Evolutionary conservation across 2,329 filamentous ascomycete genomes (phyloP).

Genomic region (Amesomyces nigricolor): DNA sequence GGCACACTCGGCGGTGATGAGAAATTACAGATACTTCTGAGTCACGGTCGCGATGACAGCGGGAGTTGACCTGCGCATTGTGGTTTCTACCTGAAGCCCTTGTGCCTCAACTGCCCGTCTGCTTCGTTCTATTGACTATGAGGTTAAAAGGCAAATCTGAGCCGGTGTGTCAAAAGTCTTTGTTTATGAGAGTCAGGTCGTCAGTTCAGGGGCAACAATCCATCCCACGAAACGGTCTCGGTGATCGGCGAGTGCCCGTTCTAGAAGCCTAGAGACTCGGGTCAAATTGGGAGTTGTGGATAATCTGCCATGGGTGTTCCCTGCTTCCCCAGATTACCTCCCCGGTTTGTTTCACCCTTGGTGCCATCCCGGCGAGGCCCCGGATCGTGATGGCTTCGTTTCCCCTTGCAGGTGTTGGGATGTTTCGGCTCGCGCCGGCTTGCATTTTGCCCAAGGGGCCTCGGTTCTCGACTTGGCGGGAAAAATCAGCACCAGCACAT

Average conservation of each 20-base stretch:
- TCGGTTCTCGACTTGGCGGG: background rate
- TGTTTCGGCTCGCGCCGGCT: background rate
- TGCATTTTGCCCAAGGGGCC: background rate
- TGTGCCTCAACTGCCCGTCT: slow-evolving; percentile 25
- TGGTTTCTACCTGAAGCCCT: slow-evolving; percentile 49
- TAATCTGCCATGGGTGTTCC: slow-evolving; percentile 3
- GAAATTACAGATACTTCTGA: slow-evolving; percentile 69
- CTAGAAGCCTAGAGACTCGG: background rate
- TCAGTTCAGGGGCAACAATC: too few relatives aligned
- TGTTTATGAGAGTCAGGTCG: too few relatives aligned
- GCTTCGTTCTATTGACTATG: slow-evolving; percentile 28
- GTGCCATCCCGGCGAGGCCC: background rate
- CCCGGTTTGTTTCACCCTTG: background rate
- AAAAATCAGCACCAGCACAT: background rate
- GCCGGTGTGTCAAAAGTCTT: slow-evolving; percentile 20
- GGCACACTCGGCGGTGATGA: slow-evolving; percentile 55
- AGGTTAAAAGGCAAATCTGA: slow-evolving; percentile 38
- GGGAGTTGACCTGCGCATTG: slow-evolving; percentile 28
- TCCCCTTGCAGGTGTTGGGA: slow-evolving; percentile 9
- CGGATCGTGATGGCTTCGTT: background rate
- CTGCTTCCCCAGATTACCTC: slow-evolving; percentile 10
- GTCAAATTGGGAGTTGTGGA: background rate
- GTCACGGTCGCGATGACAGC: slow-evolving; percentile 33
- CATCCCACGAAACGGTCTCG: too few relatives aligned
- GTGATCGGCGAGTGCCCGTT: too few relatives aligned